Percentiles rank a stretch among this genome's conserved stretches.
phyloP scores from a whole-genome alignment of 1,139 yeast species.

The Schizosaccharomyces versatilis region DNA sequence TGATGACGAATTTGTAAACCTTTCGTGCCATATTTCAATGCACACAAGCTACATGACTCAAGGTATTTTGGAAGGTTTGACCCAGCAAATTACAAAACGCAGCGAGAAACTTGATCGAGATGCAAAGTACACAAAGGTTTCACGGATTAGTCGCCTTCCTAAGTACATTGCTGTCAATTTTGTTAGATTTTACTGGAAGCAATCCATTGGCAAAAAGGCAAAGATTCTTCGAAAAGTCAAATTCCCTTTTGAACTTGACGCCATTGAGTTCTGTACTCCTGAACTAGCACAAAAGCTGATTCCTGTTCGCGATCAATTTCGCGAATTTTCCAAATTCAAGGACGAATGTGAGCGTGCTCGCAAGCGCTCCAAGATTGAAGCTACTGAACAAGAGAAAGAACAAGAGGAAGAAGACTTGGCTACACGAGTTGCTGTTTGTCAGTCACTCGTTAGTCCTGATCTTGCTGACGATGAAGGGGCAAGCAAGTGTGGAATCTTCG shows the following conservation, averaged over 20 bases:
- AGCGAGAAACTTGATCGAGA: slow-evolving; percentile 48
- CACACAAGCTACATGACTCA: slow-evolving; percentile 73
- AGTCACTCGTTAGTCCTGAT: slow-evolving; percentile 15
- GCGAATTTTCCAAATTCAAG: slow-evolving; percentile 55
- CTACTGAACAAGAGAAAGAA: slow-evolving; percentile 17
- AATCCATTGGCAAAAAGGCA: slow-evolving; percentile 73
- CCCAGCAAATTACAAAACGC: slow-evolving; percentile 56
- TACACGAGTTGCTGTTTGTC: slow-evolving; percentile 2
- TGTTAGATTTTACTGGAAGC: slow-evolving; percentile 88
- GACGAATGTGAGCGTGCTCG: slow-evolving; percentile 52
- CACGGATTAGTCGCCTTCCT: slow-evolving; percentile 61
- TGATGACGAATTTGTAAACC: slow-evolving; percentile 40
- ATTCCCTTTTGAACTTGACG: slow-evolving; percentile 81
- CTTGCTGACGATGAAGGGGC: slow-evolving; percentile 32
- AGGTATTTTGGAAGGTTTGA: slow-evolving; percentile 56
- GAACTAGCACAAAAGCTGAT: slow-evolving; percentile 44
- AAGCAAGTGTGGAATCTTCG: slow-evolving; percentile 74
- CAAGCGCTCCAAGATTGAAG: slow-evolving; percentile 25
- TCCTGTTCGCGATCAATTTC: slow-evolving; percentile 52
- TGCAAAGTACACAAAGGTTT: slow-evolving; percentile 46
- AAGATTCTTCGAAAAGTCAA: slow-evolving; percentile 83
- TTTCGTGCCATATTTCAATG: slow-evolving; percentile 72
- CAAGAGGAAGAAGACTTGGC: slow-evolving; percentile 11
- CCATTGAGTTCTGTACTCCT: slow-evolving; percentile 65
- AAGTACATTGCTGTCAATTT: slow-evolving; percentile 74